These are phyloP conservation scores for Thymus mandschuricus DNA, from an alignment of 257 asterid genomes.

Conservation along the genomic window DNA sequence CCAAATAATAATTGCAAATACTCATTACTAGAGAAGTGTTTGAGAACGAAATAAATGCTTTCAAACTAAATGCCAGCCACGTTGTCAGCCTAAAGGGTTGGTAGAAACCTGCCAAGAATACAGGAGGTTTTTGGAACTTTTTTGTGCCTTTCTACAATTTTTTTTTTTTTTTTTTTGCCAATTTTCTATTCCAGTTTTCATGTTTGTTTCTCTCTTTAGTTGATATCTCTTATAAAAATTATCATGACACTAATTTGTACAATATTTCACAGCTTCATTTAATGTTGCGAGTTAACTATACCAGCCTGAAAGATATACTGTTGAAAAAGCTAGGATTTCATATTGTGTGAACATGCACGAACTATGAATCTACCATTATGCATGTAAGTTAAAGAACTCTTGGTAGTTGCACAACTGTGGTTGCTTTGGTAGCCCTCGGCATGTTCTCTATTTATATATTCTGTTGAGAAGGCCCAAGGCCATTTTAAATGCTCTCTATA, in stretches of 20 bases:
- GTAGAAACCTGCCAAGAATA: neutral
- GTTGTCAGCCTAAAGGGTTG: neutral
- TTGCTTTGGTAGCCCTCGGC: conserved; percentile 11
- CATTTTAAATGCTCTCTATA: neutral
- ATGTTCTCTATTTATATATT: too few species aligned
- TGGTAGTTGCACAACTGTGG: neutral
- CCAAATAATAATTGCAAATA: neutral
- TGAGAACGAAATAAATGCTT: neutral
- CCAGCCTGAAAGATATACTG: neutral
- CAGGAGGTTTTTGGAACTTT: neutral
- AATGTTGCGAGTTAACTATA: neutral
- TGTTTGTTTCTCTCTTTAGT: neutral
- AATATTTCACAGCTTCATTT: neutral
- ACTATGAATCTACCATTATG: neutral
- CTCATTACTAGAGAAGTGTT: neutral
- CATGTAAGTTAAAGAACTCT: neutral
- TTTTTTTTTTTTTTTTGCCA: too few species aligned
- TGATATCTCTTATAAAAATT: neutral
- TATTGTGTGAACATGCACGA: neutral
- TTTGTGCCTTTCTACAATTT: neutral
- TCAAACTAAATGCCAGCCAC: neutral
- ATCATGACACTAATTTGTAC: neutral
- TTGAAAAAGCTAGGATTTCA: neutral
- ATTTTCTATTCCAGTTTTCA: neutral
- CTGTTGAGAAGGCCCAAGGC: too few species aligned